Conservation (phyloP, 1,139 yeast species). For the Arxiozyma bovina region DNA sequence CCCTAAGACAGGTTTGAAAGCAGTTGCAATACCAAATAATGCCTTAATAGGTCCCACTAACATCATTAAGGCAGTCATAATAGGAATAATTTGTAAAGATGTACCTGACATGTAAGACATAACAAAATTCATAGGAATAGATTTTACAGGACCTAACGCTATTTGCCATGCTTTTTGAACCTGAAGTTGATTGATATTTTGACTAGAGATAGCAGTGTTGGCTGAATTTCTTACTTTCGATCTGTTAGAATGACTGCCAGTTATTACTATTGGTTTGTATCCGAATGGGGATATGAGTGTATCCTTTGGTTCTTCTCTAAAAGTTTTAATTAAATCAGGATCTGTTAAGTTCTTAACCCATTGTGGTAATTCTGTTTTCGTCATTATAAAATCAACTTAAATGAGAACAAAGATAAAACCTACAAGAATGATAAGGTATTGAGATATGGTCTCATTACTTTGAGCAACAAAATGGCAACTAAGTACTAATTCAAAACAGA, state of each 20-base stretch:
- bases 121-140: conserved; percentile 76
- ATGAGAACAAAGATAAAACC: not conserved
- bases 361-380: not conserved
- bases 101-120: conserved; percentile 95
- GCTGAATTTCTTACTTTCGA: conserved; percentile 5
- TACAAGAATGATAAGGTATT: not conserved
- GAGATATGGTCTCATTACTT: not conserved
- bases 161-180: conserved; percentile 76
- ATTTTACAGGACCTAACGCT: conserved; percentile 76
- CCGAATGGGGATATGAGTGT: conserved; percentile 23
- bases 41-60: conserved; percentile 72
- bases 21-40: conserved; percentile 45
- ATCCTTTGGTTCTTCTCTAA: conserved; percentile 7
- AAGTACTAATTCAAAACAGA: not conserved
- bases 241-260: not conserved
- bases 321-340: not conserved
- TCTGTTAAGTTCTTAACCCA: conserved; percentile 1
- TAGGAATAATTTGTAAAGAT: conserved; percentile 80
- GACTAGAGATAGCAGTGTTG: conserved; percentile 6
- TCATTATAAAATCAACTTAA: not conserved
- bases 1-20: conserved; percentile 37
- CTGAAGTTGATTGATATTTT: conserved; percentile 37
- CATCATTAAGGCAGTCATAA: conserved; percentile 82
- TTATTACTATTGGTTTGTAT: conserved; percentile 10
- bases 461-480: too few relatives aligned